A percentile compares a stretch with the other conserved stretches of the same genome.
Conservation (phyloP, 345 rosid species). For the Xanthoceras sorbifolium region DNA sequence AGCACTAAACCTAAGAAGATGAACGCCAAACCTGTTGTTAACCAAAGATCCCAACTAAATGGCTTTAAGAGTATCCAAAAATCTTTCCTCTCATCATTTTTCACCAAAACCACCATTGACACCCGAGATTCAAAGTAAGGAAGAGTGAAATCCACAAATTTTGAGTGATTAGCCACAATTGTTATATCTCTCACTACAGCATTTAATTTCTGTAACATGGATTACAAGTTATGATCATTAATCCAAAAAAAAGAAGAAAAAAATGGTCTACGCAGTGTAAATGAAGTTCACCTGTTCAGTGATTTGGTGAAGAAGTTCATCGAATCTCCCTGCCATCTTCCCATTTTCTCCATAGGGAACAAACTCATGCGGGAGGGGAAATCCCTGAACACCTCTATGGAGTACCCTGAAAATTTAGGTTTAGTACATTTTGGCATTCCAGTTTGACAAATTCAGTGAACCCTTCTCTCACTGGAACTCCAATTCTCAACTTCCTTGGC, state of each 20-base stretch:
- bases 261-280: too few species aligned
- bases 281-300: neutral
- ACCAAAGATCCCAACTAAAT: slow-evolving; percentile 44
- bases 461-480: slow-evolving; percentile 39
- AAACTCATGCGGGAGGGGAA: slow-evolving; percentile 32
- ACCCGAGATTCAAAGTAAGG: slow-evolving; percentile 50
- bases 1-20: slow-evolving; percentile 44
- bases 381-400: slow-evolving; percentile 36
- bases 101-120: slow-evolving; percentile 40
- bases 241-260: too few species aligned
- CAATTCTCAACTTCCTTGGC: slow-evolving; percentile 39
- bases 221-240: neutral
- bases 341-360: slow-evolving; percentile 3
- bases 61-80: slow-evolving; percentile 61
- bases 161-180: slow-evolving; percentile 35
- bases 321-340: too few species aligned
- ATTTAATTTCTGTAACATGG: slow-evolving; percentile 33
- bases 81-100: slow-evolving; percentile 25
- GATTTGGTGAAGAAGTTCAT: slow-evolving; percentile 23
- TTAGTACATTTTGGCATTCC: too few species aligned
- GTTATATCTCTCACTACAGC: slow-evolving; percentile 50
- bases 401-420: slow-evolving; percentile 28
- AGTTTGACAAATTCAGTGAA: slow-evolving; percentile 32
- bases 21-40: slow-evolving; percentile 37
- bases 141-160: slow-evolving; percentile 45